phyloP scores from a whole-genome alignment of 306 rosid species.

The Prunus mume region DNA sequence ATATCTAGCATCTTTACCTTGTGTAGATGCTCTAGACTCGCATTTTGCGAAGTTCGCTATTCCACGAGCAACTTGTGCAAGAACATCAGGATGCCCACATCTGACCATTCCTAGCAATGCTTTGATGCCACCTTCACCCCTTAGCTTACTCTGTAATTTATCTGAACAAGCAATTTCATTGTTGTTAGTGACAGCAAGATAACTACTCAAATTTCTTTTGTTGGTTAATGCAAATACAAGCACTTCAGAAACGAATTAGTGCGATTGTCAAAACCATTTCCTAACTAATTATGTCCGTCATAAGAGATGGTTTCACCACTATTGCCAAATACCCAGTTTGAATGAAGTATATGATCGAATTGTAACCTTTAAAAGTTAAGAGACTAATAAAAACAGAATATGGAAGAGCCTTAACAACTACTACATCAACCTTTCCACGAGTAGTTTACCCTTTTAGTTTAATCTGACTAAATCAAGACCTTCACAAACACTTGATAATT shows the following conservation, averaged over 20 bases:
- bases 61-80: slow-evolving; percentile 99
- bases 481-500: background rate
- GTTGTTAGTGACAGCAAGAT: slow-evolving; percentile 22
- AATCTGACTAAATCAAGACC: background rate
- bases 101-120: slow-evolving; percentile 96
- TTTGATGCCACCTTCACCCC: slow-evolving; percentile 84
- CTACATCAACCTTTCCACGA: background rate
- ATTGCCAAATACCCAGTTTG: background rate
- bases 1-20: slow-evolving; percentile 48
- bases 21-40: slow-evolving; percentile 89
- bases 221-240: background rate
- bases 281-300: background rate
- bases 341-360: background rate
- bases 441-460: background rate
- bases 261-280: background rate
- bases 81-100: slow-evolving; percentile 94
- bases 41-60: slow-evolving; percentile 94
- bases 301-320: background rate
- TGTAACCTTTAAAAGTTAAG: background rate
- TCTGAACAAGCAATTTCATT: slow-evolving; percentile 42
- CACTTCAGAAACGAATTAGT: background rate
- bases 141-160: slow-evolving; percentile 74
- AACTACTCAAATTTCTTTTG: background rate
- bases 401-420: background rate
- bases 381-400: background rate